Percentiles rank a stretch among this genome's conserved stretches.
These are phyloP conservation scores for Boletus eberwhitei DNA, from an alignment of 768 basidiomycete genomes.

Conservation along the genomic window DNA sequence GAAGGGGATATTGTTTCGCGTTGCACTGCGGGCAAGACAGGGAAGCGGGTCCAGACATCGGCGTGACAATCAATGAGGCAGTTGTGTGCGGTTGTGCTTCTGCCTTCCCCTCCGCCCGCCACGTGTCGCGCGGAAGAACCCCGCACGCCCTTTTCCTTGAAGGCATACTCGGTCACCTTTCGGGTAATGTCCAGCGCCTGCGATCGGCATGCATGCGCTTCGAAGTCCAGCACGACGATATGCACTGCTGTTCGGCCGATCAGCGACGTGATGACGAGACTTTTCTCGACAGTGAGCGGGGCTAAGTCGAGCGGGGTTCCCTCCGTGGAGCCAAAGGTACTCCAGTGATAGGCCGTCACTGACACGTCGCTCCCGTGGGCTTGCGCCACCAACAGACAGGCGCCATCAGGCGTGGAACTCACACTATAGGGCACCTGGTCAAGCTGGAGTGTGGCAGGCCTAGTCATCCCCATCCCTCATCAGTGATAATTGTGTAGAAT, in stretches of 20 bases:
- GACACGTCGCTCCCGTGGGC: too few species aligned
- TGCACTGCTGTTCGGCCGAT: slow-evolving; percentile 41
- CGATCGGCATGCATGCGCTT: slow-evolving; percentile 37
- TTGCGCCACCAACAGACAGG: too few species aligned
- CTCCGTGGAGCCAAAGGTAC: too few species aligned
- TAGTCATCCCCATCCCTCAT: too few species aligned
- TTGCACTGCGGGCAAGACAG: slow-evolving; percentile 52
- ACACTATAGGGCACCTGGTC: too few species aligned
- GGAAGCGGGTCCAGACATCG: slow-evolving; percentile 61
- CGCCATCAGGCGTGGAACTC: too few species aligned
- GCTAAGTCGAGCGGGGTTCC: slow-evolving; percentile 35
- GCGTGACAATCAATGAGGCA: slow-evolving; percentile 52
- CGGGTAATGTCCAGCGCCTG: slow-evolving; percentile 50
- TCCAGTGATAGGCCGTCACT: too few species aligned
- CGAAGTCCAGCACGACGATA: slow-evolving; percentile 38
- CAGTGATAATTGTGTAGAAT: too few species aligned
- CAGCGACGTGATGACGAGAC: slow-evolving; percentile 43
- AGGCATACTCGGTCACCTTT: slow-evolving; percentile 53
- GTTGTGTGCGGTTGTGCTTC: slow-evolving; percentile 38
- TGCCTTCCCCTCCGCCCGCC: background rate
- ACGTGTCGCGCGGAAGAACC: slow-evolving; percentile 9
- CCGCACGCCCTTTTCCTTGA: slow-evolving; percentile 41
- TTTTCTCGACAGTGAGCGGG: slow-evolving; percentile 17
- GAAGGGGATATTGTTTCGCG: slow-evolving; percentile 41
- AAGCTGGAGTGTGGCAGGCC: too few species aligned